A percentile compares a stretch with the other conserved stretches of the same genome.
phyloP scores from a whole-genome alignment of 2,329 filamentous ascomycete genomes.

The Xylariaceae sp. region DNA sequence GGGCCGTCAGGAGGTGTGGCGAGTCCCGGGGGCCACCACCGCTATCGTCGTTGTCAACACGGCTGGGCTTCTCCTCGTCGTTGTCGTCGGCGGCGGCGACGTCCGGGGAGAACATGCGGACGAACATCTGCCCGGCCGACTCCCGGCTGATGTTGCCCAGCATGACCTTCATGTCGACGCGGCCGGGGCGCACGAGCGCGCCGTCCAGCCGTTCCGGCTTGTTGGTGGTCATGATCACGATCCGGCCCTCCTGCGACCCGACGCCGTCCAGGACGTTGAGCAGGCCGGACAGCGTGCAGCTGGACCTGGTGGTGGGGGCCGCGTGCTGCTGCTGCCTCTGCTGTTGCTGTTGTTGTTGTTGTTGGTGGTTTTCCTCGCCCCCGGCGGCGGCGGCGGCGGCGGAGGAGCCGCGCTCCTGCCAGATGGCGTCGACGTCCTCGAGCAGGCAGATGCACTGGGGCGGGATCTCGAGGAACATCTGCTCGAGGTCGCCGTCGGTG shows the following conservation, averaged over 20 bases:
- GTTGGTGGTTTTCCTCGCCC: too few relatives aligned
- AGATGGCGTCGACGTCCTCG: conserved; percentile 47
- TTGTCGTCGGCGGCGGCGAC: neutral
- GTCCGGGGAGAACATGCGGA: conserved; percentile 27
- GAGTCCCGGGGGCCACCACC: conserved; percentile 1
- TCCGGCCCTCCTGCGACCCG: conserved; percentile 54
- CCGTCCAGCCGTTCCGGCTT: conserved; percentile 50
- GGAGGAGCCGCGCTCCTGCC: conserved; percentile 32
- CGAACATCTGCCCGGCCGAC: conserved; percentile 28
- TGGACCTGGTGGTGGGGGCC: conserved; percentile 18
- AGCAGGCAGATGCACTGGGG: conserved; percentile 46
- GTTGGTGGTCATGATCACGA: conserved; percentile 63
- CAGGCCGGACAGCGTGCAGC: conserved; percentile 51
- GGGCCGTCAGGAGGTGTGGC: conserved; percentile 1
- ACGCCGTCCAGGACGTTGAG: conserved; percentile 60
- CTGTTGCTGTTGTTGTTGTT: too few relatives aligned
- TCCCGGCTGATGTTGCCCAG: conserved; percentile 28
- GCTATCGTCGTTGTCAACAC: conserved; percentile 1
- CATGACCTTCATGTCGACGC: conserved; percentile 52
- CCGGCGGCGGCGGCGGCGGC: too few relatives aligned
- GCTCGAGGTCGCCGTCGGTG: conserved; percentile 41
- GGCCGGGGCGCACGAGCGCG: conserved; percentile 52
- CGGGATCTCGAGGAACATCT: conserved; percentile 44
- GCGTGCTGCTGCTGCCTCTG: conserved; percentile 17
- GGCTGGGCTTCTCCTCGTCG: neutral